Evolutionary conservation across 78 protist genomes (phyloP).

Genomic region (Guillardia theta): DNA sequence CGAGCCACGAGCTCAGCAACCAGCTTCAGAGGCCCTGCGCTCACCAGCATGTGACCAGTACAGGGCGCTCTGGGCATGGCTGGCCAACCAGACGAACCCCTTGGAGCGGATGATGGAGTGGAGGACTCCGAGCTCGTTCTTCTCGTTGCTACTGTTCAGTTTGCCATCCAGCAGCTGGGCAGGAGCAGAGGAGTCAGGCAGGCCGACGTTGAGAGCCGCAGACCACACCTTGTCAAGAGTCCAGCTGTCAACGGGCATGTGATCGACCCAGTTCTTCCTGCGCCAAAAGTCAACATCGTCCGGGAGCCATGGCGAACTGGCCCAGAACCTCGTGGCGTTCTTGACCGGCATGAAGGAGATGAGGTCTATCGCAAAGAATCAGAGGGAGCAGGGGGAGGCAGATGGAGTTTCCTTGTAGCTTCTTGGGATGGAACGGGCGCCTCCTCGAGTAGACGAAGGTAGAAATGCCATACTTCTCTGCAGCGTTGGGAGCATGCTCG

Average conservation of each 20-base stretch:
- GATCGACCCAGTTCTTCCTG: not conserved
- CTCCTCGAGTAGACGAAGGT: not conserved
- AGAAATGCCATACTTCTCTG: constrained; percentile 16
- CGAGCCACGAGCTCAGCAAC: not conserved
- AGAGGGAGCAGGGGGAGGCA: not conserved
- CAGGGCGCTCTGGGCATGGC: not conserved
- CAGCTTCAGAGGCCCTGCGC: too few species aligned
- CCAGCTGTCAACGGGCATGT: not conserved
- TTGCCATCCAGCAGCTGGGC: not conserved
- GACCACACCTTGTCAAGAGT: not conserved
- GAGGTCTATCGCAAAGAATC: too few species aligned
- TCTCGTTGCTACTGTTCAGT: not conserved
- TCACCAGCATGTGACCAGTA: not conserved
- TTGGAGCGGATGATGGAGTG: constrained; percentile 8
- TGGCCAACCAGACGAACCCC: constrained; percentile 6
- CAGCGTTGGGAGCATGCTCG: constrained; percentile 25
- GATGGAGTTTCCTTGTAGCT: not conserved
- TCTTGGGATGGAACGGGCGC: not conserved
- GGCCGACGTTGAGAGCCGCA: not conserved
- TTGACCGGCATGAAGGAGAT: not conserved
- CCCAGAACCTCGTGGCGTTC: too few species aligned
- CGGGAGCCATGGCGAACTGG: too few species aligned
- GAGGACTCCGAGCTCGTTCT: not conserved
- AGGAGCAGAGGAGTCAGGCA: not conserved
- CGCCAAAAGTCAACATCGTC: too few species aligned